Base-by-base conservation (phyloP, 2,329 filamentous ascomycete genomes). In the Tolypocladium nubicola region DNA sequence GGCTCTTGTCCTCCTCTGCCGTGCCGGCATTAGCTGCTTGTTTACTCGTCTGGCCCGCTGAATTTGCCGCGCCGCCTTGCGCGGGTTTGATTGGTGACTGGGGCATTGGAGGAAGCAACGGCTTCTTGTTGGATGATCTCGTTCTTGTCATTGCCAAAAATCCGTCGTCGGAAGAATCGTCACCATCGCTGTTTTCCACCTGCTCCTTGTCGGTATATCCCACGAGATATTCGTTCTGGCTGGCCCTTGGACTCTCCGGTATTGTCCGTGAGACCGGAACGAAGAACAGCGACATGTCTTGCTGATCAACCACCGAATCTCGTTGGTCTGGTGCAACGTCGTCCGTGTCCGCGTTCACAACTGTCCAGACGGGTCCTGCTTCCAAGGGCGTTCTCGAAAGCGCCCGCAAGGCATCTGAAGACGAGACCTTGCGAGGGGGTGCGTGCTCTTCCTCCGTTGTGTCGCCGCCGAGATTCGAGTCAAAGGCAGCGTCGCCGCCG, bases 401-500 rank as follows among this genome's bases (percentile, higher is more conserved):
- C 4, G 77, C 76, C 57, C 79, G 75, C 43, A 83, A 67, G 6
- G 76, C 76, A 60, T 83, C 79, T 0, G 80, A 80, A 13, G 80
- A 82, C 4, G 79, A 81, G 35, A 82, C 76, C 65, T 81, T 80
- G 62, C 77, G 79, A 2, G 79, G 79, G 33, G 74, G 72, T 45
- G 72, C 67, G n/a, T 73, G 72, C 30, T 73, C 72, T 38, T 75
- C 73, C 33, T 73, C 73, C 38, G 73, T 72, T 19, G 75, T 69
- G 52, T 73, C 70, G 35, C 69, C 70, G 38, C 67, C 68, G 10
- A 76, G 60, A 56, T 74, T 66, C 10, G 69, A 70, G 52, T 64
- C 60, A 49, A 67, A 67, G 43, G 60, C 61, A 50, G 64, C 58
- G 41, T 65, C 62, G 43, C 63, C 58, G 49, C 65, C 62, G 26